phyloP scores from a whole-genome alignment of 1,139 yeast species.

The Arxiozyma telluris region DNA sequence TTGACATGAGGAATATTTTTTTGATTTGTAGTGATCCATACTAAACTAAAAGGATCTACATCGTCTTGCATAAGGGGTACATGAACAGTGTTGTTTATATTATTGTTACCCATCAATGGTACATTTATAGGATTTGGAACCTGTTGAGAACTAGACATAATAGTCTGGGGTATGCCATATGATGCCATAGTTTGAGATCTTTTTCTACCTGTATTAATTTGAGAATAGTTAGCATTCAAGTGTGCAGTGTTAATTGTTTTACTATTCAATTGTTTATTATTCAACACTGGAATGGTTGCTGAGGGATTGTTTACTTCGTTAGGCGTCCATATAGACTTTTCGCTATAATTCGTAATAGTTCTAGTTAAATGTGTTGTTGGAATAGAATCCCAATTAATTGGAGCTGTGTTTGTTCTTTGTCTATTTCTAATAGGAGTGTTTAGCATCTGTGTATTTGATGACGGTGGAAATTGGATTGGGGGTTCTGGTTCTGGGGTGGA shows the following conservation, averaged over 20 bases:
- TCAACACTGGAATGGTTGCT: background rate
- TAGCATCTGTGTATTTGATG: slow-evolving; percentile 1
- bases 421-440: slow-evolving; percentile 4
- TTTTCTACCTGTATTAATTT: slow-evolving; percentile 3
- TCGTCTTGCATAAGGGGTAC: slow-evolving; percentile 41
- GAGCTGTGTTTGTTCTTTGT: slow-evolving; percentile 6
- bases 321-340: slow-evolving; percentile 26
- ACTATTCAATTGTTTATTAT: slow-evolving; percentile 31
- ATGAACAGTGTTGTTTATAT: background rate
- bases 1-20: slow-evolving; percentile 53
- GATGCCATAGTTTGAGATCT: slow-evolving; percentile 12
- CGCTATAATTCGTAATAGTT: slow-evolving; percentile 2
- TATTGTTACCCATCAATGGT: background rate
- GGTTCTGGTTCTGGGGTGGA: slow-evolving; percentile 3
- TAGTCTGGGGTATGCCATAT: slow-evolving; percentile 1
- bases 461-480: slow-evolving; percentile 7
- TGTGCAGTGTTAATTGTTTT: slow-evolving; percentile 18
- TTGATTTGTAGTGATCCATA: slow-evolving; percentile 49
- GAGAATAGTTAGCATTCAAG: slow-evolving; percentile 1
- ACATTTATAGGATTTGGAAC: background rate
- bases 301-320: slow-evolving; percentile 38
- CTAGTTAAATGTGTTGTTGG: slow-evolving; percentile 3
- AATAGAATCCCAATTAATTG: slow-evolving; percentile 4
- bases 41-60: slow-evolving; percentile 40
- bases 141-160: background rate